Base-by-base conservation (phyloP, 2,329 filamentous ascomycete genomes). In the Colletotrichum gloeosporioides region DNA sequence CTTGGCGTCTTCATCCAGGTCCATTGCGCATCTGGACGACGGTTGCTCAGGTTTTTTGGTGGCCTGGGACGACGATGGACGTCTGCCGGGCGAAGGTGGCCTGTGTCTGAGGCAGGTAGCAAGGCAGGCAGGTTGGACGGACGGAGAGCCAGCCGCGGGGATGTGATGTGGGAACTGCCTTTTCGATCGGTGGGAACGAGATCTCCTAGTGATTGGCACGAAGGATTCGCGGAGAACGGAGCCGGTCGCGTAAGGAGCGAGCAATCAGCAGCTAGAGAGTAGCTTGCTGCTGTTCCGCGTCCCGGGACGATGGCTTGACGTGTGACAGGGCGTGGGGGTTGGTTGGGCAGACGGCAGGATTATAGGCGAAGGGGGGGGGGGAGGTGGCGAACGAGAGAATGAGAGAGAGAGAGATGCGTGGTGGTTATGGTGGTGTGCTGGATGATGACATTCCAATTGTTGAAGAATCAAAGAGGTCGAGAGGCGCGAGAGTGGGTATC, bases 1-100 rank as follows among this genome's bases (percentile, higher is more conserved):
- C 70, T 78, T 78, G 68, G 66, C 49, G 22, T 76, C 77, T 59
- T 75, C 75, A 61, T 78, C 69, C 27, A 69, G 44, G 49, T 78
- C 57, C 76, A 77, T 78, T n/a, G 69, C 49, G 64, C 63, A 76
- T 76, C 31, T 22, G 44, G 31, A 49, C 16, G 18, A 66, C 44
- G 44, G 44, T 49, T 49, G 44, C 44, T 49, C 44, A 22, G 44
- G 18, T 22, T 49, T 49, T n/a, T 49, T 22, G 44, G 44, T 7
- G 44, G 44, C 44, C 9, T 49, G 44, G 18, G 10, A 49, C 44
- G 44, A 22, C 44, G 44, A 49, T 13, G 44, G n/a, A 49, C 32
- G 57, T 64, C 44, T 69, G 63, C 57, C 39, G 29, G 63, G 25
- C 22, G 53, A n/a, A 49, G 44, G 44, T 49, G 22, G 53, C 32